Evolutionary conservation across 1,139 yeast genomes (phyloP), one percentile per base, ranked within the genome.

Genomic region (Candida buenavistaensis): DNA sequence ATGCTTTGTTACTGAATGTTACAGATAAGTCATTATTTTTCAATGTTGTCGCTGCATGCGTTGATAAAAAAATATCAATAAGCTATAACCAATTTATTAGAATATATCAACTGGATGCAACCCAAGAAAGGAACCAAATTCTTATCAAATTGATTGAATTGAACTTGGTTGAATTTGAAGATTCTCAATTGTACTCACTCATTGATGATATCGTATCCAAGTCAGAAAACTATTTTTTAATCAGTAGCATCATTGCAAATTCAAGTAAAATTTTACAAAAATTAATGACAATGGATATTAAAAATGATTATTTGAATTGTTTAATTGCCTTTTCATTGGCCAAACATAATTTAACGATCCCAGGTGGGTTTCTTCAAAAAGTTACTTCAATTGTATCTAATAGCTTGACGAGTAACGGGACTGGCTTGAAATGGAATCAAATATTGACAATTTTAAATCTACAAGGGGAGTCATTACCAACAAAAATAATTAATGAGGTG

Each of bases 281-380:
- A 33, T 48, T 60, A 32, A 39, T 54, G 29, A 37, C 39, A 2
- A 13, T n/a, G 2, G 16, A 30, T 6, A 30, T 54, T 12, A 32
- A 46, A 4, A 59, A 55, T 35, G 51, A 52, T 9, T 24, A 43
- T 4, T 47, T 59, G 28, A 42, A 48, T 22, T 52, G 54, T 19
- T 49, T 45, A 26, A 49, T 59, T 36, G 61, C 52, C 1, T 52
- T 46, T 26, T 50, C 60, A 1, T 43, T 56, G 20, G 28, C 49
- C 11, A 13, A 30, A 13, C 32, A 34, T 20, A 23, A 40, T 2
- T 14, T 34, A 3, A 23, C 31, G 10, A 29, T 45, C 10, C 42
- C 48, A 8, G n/a, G 14, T 8, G 28, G 21, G 2, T 38, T 29
- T 15, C 24, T 37, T 4, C 21, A 31, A 5, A 28, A 32, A 23